Evolutionary conservation across 352 stramenopile species (phyloP).

Genomic region (Pythium plurisporium): DNA sequence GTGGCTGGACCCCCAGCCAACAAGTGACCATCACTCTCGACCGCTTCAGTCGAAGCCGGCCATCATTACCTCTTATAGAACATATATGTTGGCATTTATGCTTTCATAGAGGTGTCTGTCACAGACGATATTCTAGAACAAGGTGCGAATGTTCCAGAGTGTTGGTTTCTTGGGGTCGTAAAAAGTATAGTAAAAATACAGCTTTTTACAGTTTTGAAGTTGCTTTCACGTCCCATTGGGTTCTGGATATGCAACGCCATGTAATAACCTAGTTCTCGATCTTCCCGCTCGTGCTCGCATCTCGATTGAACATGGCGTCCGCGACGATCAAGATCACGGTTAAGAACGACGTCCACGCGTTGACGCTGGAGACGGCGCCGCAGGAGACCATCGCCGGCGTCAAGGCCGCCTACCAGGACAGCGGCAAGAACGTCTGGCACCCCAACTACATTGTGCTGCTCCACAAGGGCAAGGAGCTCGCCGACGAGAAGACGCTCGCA

Average conservation of each 20-base stretch:
- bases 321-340: conserved; percentile 73
- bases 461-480: conserved; percentile 82
- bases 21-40: conserved; percentile 9
- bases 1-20: not conserved
- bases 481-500: conserved; percentile 82
- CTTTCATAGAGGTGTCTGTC: conserved; percentile 6
- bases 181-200: conserved; percentile 9
- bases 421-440: conserved; percentile 53
- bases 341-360: conserved; percentile 70
- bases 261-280: conserved; percentile 1
- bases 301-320: conserved; percentile 8
- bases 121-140: conserved; percentile 24
- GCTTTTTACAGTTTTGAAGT: conserved; percentile 30
- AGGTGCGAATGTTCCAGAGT: conserved; percentile 10
- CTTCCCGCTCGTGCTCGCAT: conserved; percentile 1
- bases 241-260: conserved; percentile 13
- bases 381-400: conserved; percentile 74
- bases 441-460: conserved; percentile 80
- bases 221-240: conserved; percentile 9
- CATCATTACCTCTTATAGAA: not conserved
- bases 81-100: conserved; percentile 13
- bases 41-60: not conserved
- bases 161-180: too few relatives aligned
- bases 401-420: conserved; percentile 82
- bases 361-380: conserved; percentile 63